Conservation (phyloP, 495 filamentous ascomycete species). For the Aeminium ludgeri region DNA sequence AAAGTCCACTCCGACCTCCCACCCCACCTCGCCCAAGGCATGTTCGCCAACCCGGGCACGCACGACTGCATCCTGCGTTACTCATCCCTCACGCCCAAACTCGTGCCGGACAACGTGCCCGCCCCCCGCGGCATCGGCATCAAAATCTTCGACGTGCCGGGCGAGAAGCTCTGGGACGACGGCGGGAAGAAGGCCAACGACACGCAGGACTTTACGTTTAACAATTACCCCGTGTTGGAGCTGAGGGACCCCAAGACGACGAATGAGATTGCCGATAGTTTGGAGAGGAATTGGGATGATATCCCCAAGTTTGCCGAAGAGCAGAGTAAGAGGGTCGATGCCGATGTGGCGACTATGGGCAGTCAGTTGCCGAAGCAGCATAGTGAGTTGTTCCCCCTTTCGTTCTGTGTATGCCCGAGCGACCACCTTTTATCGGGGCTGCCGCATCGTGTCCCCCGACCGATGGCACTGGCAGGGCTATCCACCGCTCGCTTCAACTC, state of each 20-base stretch:
- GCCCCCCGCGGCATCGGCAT: constrained; percentile 33
- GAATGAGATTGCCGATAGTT: constrained; percentile 30
- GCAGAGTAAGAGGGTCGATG: constrained; percentile 28
- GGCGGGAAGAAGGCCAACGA: no score
- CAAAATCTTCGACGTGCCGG: constrained; percentile 31
- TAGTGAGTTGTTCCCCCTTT: neutral
- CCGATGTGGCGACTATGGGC: constrained; percentile 19
- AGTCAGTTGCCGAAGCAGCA: constrained; percentile 12
- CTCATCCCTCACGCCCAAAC: constrained; percentile 9
- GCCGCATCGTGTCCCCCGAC: no score
- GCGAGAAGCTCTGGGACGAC: constrained; percentile 30
- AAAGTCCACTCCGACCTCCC: constrained; percentile 27
- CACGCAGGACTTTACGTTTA: constrained; percentile 34
- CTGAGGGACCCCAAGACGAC: constrained; percentile 31
- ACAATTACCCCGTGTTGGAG: constrained; percentile 32
- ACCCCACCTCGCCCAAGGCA: constrained; percentile 27
- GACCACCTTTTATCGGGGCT: no score
- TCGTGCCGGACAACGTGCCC: constrained; percentile 25
- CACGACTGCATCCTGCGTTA: constrained; percentile 18
- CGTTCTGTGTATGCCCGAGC: no score
- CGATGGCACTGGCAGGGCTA: no score
- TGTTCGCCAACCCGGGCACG: constrained; percentile 26
- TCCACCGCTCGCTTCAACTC: no score
- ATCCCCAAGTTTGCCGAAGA: constrained; percentile 27
- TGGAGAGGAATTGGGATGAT: constrained; percentile 28